phyloP scores from a whole-genome alignment of 2,329 filamentous ascomycete genomes.

The Claviceps digitariae region DNA sequence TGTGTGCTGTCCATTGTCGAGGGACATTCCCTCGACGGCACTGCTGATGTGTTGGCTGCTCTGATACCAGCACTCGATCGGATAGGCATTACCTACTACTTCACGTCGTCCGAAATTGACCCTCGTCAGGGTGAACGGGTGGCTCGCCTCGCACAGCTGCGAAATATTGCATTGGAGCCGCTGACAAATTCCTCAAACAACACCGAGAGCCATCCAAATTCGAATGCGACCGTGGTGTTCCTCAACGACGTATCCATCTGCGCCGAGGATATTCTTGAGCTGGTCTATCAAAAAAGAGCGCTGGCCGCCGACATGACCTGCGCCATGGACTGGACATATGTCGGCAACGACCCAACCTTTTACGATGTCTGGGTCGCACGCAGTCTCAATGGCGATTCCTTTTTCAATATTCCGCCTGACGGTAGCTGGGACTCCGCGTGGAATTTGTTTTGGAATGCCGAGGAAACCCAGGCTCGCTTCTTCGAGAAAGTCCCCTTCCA shows the following conservation, averaged over 20 bases:
- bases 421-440: slow-evolving; percentile 34
- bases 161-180: slow-evolving; percentile 38
- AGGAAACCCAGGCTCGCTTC: slow-evolving; percentile 20
- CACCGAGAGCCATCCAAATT: slow-evolving; percentile 11
- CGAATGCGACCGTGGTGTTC: slow-evolving; percentile 33
- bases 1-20: slow-evolving; percentile 25
- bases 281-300: slow-evolving; percentile 31
- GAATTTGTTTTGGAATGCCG: slow-evolving; percentile 40
- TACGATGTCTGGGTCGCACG: slow-evolving; percentile 45
- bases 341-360: slow-evolving; percentile 23
- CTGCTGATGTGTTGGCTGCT: slow-evolving; percentile 30
- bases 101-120: slow-evolving; percentile 28
- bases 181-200: slow-evolving; percentile 18
- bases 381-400: slow-evolving; percentile 36
- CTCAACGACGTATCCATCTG: slow-evolving; percentile 41
- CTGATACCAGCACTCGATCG: slow-evolving; percentile 25
- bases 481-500: slow-evolving; percentile 34
- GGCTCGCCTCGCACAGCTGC: slow-evolving; percentile 31
- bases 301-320: slow-evolving; percentile 43
- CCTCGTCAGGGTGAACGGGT: slow-evolving; percentile 31
- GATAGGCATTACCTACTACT: slow-evolving; percentile 27
- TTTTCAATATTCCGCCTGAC: slow-evolving; percentile 38
- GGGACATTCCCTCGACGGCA: slow-evolving; percentile 25
- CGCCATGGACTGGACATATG: slow-evolving; percentile 44
- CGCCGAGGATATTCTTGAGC: slow-evolving; percentile 42